These are phyloP conservation scores for Niveomyces coronatus DNA, from an alignment of 2,329 filamentous ascomycete species.

Conservation along the genomic window DNA sequence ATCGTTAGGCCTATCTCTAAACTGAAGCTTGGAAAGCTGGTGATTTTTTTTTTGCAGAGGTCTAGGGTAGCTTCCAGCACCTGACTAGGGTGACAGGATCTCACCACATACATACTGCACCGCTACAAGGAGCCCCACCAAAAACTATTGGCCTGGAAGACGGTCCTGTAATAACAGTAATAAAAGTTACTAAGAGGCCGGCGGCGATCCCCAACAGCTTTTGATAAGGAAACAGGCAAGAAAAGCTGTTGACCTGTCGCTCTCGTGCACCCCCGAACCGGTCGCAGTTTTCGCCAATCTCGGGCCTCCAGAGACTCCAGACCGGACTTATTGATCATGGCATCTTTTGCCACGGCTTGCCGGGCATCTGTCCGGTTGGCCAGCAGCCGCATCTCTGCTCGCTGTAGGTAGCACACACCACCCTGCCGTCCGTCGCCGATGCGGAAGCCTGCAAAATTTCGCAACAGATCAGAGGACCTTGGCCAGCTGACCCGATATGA, in stretches of 20 bases:
- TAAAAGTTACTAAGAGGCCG: no score
- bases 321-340: constrained; percentile 38
- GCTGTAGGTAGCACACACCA: constrained; percentile 41
- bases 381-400: constrained; percentile 34
- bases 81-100: no score
- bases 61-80: no score
- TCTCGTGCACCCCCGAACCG: no score
- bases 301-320: constrained; percentile 14
- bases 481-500: constrained; percentile 5
- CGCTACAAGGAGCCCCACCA: constrained; percentile 18
- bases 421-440: neutral
- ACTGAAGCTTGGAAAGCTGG: neutral
- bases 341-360: constrained; percentile 54
- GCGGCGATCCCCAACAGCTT: constrained; percentile 25
- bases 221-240: no score
- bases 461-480: no score
- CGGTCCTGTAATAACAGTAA: no score
- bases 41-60: neutral
- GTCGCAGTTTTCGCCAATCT: no score
- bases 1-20: constrained; percentile 2
- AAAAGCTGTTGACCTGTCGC: no score
- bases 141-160: constrained; percentile 20
- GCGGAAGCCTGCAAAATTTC: no score
- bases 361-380: constrained; percentile 53
- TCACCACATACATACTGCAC: neutral